phyloP scores from a whole-genome alignment of 257 asterid species.

The Lycium ferocissimum region DNA sequence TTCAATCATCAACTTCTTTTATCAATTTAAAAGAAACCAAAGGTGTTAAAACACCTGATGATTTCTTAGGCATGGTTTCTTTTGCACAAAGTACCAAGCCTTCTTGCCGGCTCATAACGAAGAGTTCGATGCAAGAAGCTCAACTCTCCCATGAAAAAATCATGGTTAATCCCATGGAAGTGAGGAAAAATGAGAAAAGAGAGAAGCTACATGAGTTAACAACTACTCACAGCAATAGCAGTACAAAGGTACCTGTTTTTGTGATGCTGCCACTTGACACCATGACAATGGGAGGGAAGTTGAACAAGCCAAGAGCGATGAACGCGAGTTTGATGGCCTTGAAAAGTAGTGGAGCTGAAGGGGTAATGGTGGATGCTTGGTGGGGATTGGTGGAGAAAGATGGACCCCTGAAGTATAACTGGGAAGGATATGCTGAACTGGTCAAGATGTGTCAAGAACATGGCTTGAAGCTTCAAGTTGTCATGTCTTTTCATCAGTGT shows the following conservation, averaged over 20 bases:
- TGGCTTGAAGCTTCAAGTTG: slow-evolving; percentile 88
- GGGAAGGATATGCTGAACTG: slow-evolving; percentile 94
- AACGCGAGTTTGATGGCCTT: slow-evolving; percentile 84
- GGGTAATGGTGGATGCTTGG: slow-evolving; percentile 96
- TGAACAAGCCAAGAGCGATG: slow-evolving; percentile 82
- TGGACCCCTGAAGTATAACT: slow-evolving; percentile 79
- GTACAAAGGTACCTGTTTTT: slow-evolving; percentile 72
- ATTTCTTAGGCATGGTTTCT: slow-evolving; percentile 56
- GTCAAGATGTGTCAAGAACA: slow-evolving; percentile 66
- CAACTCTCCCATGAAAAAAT: slow-evolving; percentile 35
- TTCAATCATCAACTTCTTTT: slow-evolving; percentile 74
- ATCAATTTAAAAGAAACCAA: slow-evolving; percentile 59
- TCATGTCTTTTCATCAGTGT: slow-evolving; percentile 96
- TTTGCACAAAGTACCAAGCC: slow-evolving; percentile 55
- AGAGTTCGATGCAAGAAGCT: slow-evolving; percentile 55
- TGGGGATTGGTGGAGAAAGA: slow-evolving; percentile 97
- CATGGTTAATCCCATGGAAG: slow-evolving; percentile 38
- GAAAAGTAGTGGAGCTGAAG: slow-evolving; percentile 83
- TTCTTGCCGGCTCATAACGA: slow-evolving; percentile 52
- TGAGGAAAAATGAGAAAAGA: slow-evolving; percentile 41
- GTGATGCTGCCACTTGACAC: slow-evolving; percentile 96
- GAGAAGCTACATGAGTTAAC: slow-evolving; percentile 63
- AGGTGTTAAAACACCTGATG: slow-evolving; percentile 58
- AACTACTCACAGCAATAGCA: slow-evolving; percentile 42
- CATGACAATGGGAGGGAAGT: slow-evolving; percentile 58